Conservation (phyloP, 2,329 filamentous ascomycete species). For the Cadophora sp. region DNA sequence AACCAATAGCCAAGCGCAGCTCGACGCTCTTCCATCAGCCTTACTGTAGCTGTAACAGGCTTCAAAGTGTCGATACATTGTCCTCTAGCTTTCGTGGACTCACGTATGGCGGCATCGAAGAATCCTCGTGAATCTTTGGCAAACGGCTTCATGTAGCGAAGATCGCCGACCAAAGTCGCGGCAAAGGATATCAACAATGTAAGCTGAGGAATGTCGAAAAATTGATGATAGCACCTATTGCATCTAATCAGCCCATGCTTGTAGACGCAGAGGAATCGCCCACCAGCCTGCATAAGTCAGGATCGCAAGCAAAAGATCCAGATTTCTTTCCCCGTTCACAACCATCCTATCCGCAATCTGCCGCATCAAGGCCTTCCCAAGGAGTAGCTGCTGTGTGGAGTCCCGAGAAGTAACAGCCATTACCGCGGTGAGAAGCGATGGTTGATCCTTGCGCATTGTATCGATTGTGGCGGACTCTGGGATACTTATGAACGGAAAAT, state of each 20-base stretch:
- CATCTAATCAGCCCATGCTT: not conserved
- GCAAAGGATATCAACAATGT: constrained; percentile 27
- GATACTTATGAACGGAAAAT: constrained; percentile 36
- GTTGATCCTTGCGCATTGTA: constrained; percentile 26
- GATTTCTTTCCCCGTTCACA: constrained; percentile 27
- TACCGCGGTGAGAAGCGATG: constrained; percentile 34
- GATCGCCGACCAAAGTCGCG: constrained; percentile 26
- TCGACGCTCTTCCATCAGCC: constrained; percentile 28
- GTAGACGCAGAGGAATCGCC: not conserved
- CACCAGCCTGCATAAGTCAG: constrained; percentile 33
- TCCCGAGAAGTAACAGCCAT: constrained; percentile 29
- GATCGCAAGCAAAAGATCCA: constrained; percentile 28
- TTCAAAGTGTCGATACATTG: not conserved
- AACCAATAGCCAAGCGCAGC: constrained; percentile 31
- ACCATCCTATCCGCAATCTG: constrained; percentile 30
- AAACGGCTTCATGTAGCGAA: constrained; percentile 25
- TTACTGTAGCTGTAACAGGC: not conserved
- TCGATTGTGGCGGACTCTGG: constrained; percentile 16
- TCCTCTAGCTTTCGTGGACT: not conserved
- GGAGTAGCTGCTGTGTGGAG: constrained; percentile 13
- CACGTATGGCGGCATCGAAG: constrained; percentile 18
- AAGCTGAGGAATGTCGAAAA: constrained; percentile 24
- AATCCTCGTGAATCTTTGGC: constrained; percentile 3
- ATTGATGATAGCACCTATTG: constrained; percentile 29
- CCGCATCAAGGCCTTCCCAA: constrained; percentile 28